A percentile compares a stretch with the other conserved stretches of the same genome.
phyloP scores from a whole-genome alignment of 352 stramenopile species.

The Lagenidium sp. region DNA sequence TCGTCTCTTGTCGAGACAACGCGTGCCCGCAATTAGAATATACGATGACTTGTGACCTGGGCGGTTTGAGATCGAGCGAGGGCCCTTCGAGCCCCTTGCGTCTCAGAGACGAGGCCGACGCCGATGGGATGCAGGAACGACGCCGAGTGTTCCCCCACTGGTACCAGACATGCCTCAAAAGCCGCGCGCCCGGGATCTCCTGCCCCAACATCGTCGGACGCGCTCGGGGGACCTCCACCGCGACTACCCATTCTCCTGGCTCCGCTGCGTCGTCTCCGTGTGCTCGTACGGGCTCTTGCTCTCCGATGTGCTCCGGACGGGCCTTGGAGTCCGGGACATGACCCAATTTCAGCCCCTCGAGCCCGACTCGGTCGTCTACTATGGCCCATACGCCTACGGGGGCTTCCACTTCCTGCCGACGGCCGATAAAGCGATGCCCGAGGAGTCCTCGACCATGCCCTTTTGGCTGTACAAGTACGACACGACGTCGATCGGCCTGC shows the following conservation, averaged over 20 bases:
- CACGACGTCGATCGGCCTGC: constrained; percentile 13
- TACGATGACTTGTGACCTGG: too few species aligned
- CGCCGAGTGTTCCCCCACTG: too few species aligned
- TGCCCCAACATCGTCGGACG: constrained; percentile 27
- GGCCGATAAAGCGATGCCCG: neutral
- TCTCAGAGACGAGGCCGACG: too few species aligned
- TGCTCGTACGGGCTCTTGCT: constrained; percentile 18
- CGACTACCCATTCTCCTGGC: constrained; percentile 10
- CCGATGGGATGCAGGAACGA: too few species aligned
- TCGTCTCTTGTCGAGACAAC: too few species aligned
- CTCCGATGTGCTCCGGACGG: constrained; percentile 16
- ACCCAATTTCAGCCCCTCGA: neutral
- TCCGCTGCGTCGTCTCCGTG: constrained; percentile 4
- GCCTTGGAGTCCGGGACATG: neutral
- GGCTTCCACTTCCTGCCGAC: neutral
- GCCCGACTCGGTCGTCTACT: neutral
- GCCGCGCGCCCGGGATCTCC: constrained; percentile 33
- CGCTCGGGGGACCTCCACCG: constrained; percentile 1
- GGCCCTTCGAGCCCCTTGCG: too few species aligned
- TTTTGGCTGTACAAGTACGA: constrained; percentile 22
- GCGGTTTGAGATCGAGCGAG: too few species aligned
- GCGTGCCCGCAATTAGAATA: too few species aligned
- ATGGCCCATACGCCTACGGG: constrained; percentile 6
- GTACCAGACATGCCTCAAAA: too few species aligned
- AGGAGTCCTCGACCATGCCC: too few species aligned